These are phyloP conservation scores for Glaciozyma martinii DNA, from an alignment of 768 basidiomycete species.

Conservation along the genomic window DNA sequence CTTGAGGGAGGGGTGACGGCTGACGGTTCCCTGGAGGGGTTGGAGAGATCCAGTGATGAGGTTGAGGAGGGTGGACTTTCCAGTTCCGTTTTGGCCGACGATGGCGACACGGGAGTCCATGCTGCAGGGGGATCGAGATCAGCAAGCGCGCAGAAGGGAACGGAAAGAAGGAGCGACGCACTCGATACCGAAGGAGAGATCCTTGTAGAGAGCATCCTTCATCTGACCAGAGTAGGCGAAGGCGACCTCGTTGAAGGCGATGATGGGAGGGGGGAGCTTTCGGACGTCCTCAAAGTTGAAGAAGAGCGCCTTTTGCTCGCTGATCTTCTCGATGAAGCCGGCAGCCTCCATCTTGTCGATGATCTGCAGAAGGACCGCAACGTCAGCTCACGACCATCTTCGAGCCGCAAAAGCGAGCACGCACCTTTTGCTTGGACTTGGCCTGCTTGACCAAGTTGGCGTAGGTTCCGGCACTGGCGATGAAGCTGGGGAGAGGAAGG, in stretches of 20 bases:
- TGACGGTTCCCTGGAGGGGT: constrained; percentile 74
- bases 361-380: constrained; percentile 47
- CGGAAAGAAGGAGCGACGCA: constrained; percentile 42
- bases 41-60: constrained; percentile 75
- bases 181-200: constrained; percentile 97
- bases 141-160: neutral
- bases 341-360: constrained; percentile 99
- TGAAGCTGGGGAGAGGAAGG: constrained; percentile 55
- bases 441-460: constrained; percentile 98
- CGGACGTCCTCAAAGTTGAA: constrained; percentile 96
- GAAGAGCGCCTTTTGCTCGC: constrained; percentile 58
- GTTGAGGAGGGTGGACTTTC: constrained; percentile 85
- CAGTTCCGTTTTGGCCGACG: constrained; percentile 90
- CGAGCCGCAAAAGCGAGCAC: too few relatives aligned
- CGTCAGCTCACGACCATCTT: neutral
- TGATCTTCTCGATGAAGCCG: constrained; percentile 86
- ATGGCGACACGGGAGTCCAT: constrained; percentile 94
- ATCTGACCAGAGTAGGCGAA: constrained; percentile 90
- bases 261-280: constrained; percentile 91
- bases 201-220: constrained; percentile 75
- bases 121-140: constrained; percentile 41
- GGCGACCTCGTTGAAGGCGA: constrained; percentile 88
- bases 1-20: constrained; percentile 81
- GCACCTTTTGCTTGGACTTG: constrained; percentile 87
- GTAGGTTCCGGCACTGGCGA: constrained; percentile 98